phyloP scores from a whole-genome alignment of 2,329 filamentous ascomycete species.

The Aspergillus quadrilineatus region DNA sequence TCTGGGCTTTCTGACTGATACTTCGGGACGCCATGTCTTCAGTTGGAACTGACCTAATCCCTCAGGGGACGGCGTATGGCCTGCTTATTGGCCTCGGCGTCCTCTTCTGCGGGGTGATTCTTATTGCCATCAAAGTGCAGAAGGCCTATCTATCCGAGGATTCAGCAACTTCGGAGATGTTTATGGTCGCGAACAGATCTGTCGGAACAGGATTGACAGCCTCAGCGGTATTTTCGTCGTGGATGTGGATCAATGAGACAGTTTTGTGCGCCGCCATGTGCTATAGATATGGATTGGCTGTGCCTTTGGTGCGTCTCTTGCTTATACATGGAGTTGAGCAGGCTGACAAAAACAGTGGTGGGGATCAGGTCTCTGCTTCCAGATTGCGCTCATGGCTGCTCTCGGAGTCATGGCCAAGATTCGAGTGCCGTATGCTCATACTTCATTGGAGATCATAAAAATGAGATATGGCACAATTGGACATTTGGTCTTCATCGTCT shows the following conservation, averaged over 20 bases:
- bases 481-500: conserved; percentile 43
- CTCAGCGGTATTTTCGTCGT: conserved; percentile 40
- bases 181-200: conserved; percentile 41
- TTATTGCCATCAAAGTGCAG: conserved; percentile 49
- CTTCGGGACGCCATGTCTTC: conserved; percentile 1
- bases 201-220: conserved; percentile 40
- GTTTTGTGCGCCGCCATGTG: conserved; percentile 36
- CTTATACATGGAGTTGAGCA: neutral
- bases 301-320: conserved; percentile 31
- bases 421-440: conserved; percentile 52
- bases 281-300: conserved; percentile 36
- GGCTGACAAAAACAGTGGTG: conserved; percentile 31
- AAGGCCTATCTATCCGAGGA: conserved; percentile 32
- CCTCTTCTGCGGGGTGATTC: conserved; percentile 48
- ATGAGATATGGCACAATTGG: conserved; percentile 48
- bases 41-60: conserved; percentile 20
- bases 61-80: conserved; percentile 43
- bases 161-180: conserved; percentile 44
- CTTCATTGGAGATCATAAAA: conserved; percentile 51
- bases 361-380: conserved; percentile 45
- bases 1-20: neutral
- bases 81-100: conserved; percentile 51
- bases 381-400: conserved; percentile 52
- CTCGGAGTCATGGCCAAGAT: conserved; percentile 52
- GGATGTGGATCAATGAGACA: conserved; percentile 43